Percentiles rank a stretch among this genome's conserved stretches.
Conservation (phyloP, 768 basidiomycete species). For the Rhizopogon roseolus region DNA sequence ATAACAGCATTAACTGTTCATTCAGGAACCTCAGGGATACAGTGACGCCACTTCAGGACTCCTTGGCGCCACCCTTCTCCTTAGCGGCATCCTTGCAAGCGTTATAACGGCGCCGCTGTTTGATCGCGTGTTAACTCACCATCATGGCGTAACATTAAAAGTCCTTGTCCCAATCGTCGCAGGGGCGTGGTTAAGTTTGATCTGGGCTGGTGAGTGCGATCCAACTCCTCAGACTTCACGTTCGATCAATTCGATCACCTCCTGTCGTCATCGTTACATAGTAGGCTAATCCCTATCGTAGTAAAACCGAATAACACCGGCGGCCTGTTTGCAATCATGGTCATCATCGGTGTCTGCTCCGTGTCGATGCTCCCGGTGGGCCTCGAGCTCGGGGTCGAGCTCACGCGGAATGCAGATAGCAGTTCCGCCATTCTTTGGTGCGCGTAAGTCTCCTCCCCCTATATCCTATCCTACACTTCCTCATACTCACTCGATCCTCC, state of each 20-base stretch:
- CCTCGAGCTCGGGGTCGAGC: conserved; percentile 74
- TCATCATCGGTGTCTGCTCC: conserved; percentile 60
- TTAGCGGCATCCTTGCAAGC: conserved; percentile 69
- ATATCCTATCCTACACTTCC: background rate
- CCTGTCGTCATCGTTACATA: background rate
- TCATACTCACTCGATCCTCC: background rate
- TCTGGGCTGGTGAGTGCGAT: conserved; percentile 66
- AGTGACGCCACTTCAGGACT: conserved; percentile 60
- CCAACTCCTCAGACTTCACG: too few species aligned
- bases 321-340: conserved; percentile 62
- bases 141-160: conserved; percentile 57
- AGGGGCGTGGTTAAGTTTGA: conserved; percentile 63
- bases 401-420: conserved; percentile 75
- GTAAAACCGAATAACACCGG: conserved; percentile 58
- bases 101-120: conserved; percentile 68
- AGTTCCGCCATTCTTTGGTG: conserved; percentile 78
- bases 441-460: conserved; percentile 37
- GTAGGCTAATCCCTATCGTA: conserved; percentile 18
- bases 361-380: conserved; percentile 71
- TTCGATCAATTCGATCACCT: too few species aligned
- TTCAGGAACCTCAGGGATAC: conserved; percentile 70
- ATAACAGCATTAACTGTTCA: background rate
- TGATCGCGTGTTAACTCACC: conserved; percentile 78
- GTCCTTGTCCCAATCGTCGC: conserved; percentile 58
- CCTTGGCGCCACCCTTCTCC: conserved; percentile 62